Evolutionary conservation across 2,329 filamentous ascomycete genomes (phyloP).

Genomic region (Microcyclosporella mali): DNA sequence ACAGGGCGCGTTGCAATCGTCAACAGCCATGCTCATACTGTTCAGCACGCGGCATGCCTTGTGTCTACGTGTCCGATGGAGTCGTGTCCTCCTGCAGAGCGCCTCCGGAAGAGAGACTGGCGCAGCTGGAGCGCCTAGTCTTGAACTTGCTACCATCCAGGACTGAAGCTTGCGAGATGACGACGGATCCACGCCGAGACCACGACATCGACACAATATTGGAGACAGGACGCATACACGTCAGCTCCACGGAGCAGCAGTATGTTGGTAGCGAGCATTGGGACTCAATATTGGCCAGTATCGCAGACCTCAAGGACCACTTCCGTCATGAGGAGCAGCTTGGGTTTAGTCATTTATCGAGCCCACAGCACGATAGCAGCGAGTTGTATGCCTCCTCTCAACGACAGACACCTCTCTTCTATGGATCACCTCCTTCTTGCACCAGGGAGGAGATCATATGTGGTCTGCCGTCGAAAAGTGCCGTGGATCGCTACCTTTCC

Average conservation of each 20-base stretch:
- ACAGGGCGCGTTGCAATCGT: conserved; percentile 3
- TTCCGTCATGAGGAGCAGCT: not conserved
- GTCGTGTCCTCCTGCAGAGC: not conserved
- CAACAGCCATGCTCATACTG: conserved; percentile 4
- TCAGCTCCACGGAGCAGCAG: not conserved
- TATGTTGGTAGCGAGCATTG: conserved; percentile 5
- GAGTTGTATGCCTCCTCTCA: not conserved
- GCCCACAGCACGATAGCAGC: not conserved
- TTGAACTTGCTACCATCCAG: not conserved
- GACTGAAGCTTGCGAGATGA: not conserved
- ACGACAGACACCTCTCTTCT: not conserved
- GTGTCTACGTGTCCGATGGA: not conserved
- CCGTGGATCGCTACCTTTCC: conserved; percentile 3
- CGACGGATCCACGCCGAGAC: not conserved
- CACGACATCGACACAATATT: not conserved
- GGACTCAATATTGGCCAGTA: conserved; percentile 3
- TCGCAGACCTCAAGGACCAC: conserved; percentile 4
- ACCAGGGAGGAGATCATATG: conserved; percentile 2
- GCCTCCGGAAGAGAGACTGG: not conserved
- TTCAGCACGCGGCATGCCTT: conserved; percentile 1
- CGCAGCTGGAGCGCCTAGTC: not conserved
- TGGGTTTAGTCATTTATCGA: not conserved
- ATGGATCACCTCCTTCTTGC: not conserved
- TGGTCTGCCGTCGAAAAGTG: conserved; percentile 1
- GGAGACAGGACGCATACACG: not conserved